Evolutionary conservation across 2,329 filamentous ascomycete species (phyloP).

Genomic region (Colletotrichum chrysophilum): DNA sequence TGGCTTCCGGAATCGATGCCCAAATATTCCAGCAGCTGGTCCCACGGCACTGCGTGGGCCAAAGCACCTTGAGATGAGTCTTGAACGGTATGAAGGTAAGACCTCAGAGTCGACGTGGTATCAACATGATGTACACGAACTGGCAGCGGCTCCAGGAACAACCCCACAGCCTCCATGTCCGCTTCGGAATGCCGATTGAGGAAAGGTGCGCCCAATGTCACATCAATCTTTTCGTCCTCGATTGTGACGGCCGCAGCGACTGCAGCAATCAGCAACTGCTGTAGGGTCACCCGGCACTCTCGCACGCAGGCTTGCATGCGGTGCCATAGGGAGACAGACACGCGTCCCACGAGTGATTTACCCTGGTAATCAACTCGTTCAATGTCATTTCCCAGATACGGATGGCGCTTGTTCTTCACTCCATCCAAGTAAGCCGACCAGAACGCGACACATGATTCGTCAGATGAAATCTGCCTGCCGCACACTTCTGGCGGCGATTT

Average conservation of each 20-base stretch:
- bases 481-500: background rate
- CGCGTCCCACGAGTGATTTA: background rate
- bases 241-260: background rate
- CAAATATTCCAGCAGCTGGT: constrained; percentile 29
- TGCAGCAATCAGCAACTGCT: background rate
- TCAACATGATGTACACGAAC: background rate
- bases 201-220: background rate
- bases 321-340: background rate
- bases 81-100: constrained; percentile 20
- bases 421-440: background rate
- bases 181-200: background rate
- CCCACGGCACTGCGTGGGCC: constrained; percentile 32
- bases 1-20: background rate
- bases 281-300: background rate
- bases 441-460: background rate
- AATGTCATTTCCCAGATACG: background rate
- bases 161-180: background rate
- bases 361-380: background rate
- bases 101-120: background rate
- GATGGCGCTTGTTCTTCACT: background rate
- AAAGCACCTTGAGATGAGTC: constrained; percentile 28
- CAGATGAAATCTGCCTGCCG: background rate
- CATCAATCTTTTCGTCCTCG: background rate
- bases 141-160: background rate
- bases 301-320: background rate